Base-by-base conservation (phyloP, 1,284 basidiomycete genomes). In the Fomitiporia mediterranea region DNA sequence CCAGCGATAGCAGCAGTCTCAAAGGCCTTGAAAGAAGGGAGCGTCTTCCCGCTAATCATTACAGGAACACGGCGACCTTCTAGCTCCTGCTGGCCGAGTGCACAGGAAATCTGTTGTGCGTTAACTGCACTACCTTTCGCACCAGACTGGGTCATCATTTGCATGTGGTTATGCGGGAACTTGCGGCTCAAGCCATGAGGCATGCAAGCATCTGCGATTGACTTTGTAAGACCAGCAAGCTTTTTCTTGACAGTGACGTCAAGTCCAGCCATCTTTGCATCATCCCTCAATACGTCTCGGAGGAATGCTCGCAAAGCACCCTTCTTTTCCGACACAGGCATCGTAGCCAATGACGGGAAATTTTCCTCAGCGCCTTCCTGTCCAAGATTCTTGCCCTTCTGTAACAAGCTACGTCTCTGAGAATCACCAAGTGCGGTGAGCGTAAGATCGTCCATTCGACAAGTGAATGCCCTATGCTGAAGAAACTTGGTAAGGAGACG, bases 101-200 rank as follows among this genome's bases (percentile, higher is more conserved):
- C 83, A 64, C 95, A 98, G 37, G 97, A 98, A 66, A 99, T 99
- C 69, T 98, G 95, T 61, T 94, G 89, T 7, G 94, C 96, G 66
- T 99, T 99, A 71, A 99, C 96, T 28, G 91, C 89, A 63, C 92
- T 96, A 60, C 97, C 97, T 73, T 99, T 99, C 55, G 97, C 97
- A 65, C 97, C 97, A 43, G 97, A 98, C 56, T 93, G 84, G 3
- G 96, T 98, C 97, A 99, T 99, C 62, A 91, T 88, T 72, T 99
- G 96, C 97, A 99, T 99, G 82, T 99, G 90, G 74, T 99, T 99
- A 69, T 94, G 85, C 27, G 97, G 97, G 78, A 99, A 99, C 60
- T 89, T 86, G 65, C 94, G 91, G 61, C 91, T 78, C 37, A 99
- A 82, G 50, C 90, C 90, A 51, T 83, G 74, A n/a, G 97, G 97